Base-by-base conservation (phyloP, 169 alveolate species). In the Cryptosporidium tyzzeri region DNA sequence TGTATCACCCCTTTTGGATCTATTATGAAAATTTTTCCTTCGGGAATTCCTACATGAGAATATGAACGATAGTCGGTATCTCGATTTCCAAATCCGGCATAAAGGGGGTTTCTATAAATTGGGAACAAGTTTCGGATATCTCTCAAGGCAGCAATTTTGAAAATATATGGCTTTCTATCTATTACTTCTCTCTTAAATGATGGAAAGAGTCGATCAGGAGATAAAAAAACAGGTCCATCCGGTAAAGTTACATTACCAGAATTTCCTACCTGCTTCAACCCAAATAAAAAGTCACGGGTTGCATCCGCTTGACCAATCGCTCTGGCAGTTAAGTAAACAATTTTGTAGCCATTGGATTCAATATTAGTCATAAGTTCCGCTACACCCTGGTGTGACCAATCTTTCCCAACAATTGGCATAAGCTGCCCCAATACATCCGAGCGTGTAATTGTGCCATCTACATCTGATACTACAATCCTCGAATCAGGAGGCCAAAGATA, bases 11-110 rank as follows among this genome's bases (percentile, higher is more conserved):
- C 98, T 16, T 93, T 92, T 6, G 97, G 93, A 92, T 96, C 96
- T 61, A 96, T 95, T 41, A 96, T 96, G 91, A 96, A 96, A 26
- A 96, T 96, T 39, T 96, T 94, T 29, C 95, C 97, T 85, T 96
- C 97, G 2, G 98, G 97, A 18, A 96, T 95, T 4, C 98, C 98
- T 39, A 96, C 98, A 37, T 96, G 96, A 55, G 95, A 94, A 84
- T 96, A 96, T 23, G 98, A 96, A 61, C 98, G 92, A 85, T 95
- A 96, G 84, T 96, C 98, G 41, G 98, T 95, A 59, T 97, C 99
- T 74, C 98, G 96, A 93, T 98, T 98, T 21, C 99, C 99, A 94
- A 98, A 98, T 8, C 99, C 99, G 18, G 99, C 99, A 86, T 95
- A 97, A 92, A 96, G 97, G 18, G 98, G 99, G 84, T 95, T 92